Conservation (phyloP, 345 rosid species). For the Linum trigynum region DNA sequence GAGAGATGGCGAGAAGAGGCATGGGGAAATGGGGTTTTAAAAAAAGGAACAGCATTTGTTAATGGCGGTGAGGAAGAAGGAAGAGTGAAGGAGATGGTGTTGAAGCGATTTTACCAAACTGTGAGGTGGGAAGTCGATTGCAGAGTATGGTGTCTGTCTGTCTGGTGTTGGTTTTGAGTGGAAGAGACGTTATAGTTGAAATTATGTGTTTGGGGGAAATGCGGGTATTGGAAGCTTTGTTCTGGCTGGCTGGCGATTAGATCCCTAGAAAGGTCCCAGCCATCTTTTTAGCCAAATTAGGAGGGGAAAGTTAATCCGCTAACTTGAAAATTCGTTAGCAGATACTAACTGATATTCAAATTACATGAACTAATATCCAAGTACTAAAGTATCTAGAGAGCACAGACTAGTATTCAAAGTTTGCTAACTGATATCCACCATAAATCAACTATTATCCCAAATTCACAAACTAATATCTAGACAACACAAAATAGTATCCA, state of each 20-base stretch:
- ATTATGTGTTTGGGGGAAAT: neutral
- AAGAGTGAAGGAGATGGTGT: slow-evolving; percentile 1
- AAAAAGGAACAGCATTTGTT: slow-evolving; percentile 1
- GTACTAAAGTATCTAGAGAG: too few relatives aligned
- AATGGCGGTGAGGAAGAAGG: neutral
- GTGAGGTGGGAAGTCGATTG: slow-evolving; percentile 63
- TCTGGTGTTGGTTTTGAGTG: slow-evolving; percentile 37
- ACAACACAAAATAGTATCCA: too few relatives aligned
- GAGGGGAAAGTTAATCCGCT: too few relatives aligned
- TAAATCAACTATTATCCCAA: too few relatives aligned
- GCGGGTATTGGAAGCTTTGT: neutral
- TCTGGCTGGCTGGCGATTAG: slow-evolving; percentile 2
- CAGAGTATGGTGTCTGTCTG: neutral
- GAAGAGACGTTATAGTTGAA: slow-evolving; percentile 34
- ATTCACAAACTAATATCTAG: too few relatives aligned
- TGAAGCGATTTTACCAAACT: slow-evolving; percentile 46
- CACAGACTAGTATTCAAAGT: too few relatives aligned
- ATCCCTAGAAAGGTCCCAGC: too few relatives aligned
- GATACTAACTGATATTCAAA: too few relatives aligned
- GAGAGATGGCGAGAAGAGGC: slow-evolving; percentile 18
- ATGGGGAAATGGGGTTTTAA: slow-evolving; percentile 2
- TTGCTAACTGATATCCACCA: too few relatives aligned
- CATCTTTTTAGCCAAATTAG: too few relatives aligned
- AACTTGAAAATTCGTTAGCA: too few relatives aligned
- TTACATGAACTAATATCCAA: too few relatives aligned